These are phyloP conservation scores for Bocquillonia castaneifolia DNA, from an alignment of 441 rosid genomes.

Conservation along the genomic window DNA sequence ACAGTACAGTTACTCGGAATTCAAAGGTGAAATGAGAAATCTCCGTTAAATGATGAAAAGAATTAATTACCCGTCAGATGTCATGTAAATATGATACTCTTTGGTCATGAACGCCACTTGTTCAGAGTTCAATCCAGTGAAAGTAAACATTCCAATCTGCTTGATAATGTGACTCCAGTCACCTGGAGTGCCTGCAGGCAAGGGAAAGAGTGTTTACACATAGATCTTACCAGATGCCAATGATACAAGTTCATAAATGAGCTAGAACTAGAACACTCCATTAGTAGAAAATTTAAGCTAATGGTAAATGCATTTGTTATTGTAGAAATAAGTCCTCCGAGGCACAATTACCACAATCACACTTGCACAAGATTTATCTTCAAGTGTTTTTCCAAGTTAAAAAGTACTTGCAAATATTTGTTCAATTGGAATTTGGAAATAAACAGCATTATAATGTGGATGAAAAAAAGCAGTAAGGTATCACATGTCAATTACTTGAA, in stretches of 20 bases:
- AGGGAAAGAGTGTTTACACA: neutral
- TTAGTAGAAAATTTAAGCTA: neutral
- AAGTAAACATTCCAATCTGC: slow-evolving; percentile 95
- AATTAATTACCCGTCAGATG: slow-evolving; percentile 73
- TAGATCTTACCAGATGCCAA: neutral
- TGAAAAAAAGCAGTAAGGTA: neutral
- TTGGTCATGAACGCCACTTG: slow-evolving; percentile 78
- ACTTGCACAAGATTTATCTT: neutral
- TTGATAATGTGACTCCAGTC: slow-evolving; percentile 93
- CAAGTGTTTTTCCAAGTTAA: neutral
- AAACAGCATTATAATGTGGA: neutral
- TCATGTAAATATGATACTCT: slow-evolving; percentile 90
- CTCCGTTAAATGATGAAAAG: too few species aligned
- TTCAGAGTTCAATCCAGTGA: slow-evolving; percentile 74
- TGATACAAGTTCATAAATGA: too few species aligned
- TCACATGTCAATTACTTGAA: neutral
- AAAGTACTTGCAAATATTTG: neutral
- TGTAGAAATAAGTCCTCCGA: neutral
- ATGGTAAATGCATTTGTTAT: neutral
- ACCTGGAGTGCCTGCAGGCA: slow-evolving; percentile 75
- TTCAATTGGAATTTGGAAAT: neutral
- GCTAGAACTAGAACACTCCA: neutral
- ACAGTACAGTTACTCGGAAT: neutral
- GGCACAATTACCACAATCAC: neutral
- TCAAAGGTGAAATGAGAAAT: neutral